phyloP scores from a whole-genome alignment of 2,329 filamentous ascomycete species.

The Trichocomaceae sp. region DNA sequence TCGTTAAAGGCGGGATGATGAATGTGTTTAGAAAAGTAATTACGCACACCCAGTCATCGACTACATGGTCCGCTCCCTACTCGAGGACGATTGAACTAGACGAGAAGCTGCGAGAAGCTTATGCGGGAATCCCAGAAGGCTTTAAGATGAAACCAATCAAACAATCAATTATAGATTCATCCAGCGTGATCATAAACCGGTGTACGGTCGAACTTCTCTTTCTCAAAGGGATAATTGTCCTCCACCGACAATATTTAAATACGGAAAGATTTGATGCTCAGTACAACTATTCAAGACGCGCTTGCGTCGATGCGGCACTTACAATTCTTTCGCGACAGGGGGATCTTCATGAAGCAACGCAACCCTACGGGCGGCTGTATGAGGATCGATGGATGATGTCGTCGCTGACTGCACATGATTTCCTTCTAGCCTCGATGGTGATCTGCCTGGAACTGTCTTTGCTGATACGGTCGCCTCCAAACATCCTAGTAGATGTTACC shows the following conservation, averaged over 20 bases:
- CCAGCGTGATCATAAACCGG: conserved; percentile 45
- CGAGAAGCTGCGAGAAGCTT: conserved; percentile 17
- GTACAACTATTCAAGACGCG: conserved; percentile 34
- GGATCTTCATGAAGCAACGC: conserved; percentile 40
- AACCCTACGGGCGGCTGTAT: conserved; percentile 47
- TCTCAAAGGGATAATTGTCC: conserved; percentile 43
- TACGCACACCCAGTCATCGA: conserved; percentile 16
- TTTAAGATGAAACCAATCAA: conserved; percentile 22
- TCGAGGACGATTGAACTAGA: conserved; percentile 20
- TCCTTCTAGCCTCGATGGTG: conserved; percentile 53
- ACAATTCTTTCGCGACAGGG: conserved; percentile 44
- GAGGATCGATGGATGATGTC: conserved; percentile 53
- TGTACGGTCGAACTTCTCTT: conserved; percentile 46
- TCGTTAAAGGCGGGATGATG: conserved; percentile 28
- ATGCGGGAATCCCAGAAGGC: conserved; percentile 17
- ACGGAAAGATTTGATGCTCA: conserved; percentile 24
- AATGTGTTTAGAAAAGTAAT: conserved; percentile 25
- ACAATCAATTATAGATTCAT: conserved; percentile 39
- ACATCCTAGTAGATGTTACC: not conserved
- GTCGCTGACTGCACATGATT: conserved; percentile 53
- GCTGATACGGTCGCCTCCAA: conserved; percentile 2
- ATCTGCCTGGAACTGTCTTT: conserved; percentile 41
- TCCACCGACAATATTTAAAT: conserved; percentile 47
- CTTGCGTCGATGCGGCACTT: conserved; percentile 42
- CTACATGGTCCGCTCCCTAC: conserved; percentile 12